Conservation (phyloP, 2,329 filamentous ascomycete genomes). For the Pyrenophora tritici-repentis region DNA sequence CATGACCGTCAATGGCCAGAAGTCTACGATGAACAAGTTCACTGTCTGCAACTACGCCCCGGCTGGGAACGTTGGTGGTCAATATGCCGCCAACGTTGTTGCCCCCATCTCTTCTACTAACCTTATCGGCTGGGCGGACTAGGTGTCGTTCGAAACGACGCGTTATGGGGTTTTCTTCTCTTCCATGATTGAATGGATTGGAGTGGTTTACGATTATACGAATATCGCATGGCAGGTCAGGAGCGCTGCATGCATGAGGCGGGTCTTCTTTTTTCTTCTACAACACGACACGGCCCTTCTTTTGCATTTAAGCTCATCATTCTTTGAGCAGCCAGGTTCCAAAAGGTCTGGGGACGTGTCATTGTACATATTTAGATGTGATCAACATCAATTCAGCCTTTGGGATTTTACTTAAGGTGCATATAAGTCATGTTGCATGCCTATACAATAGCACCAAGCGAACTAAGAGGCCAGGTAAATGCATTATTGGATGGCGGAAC, state of each 20-base stretch:
- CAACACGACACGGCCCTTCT: constrained; percentile 1
- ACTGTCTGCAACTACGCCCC: constrained; percentile 88
- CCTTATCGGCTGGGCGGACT: constrained; percentile 37
- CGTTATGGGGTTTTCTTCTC: not conserved
- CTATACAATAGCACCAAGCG: too few relatives aligned
- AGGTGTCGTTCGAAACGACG: constrained; percentile 17
- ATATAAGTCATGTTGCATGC: too few relatives aligned
- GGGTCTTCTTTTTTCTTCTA: not conserved
- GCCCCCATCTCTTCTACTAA: constrained; percentile 39
- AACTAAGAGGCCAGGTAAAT: too few relatives aligned
- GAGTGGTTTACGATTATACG: not conserved
- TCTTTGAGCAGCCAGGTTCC: constrained; percentile 3
- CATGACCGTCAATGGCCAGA: constrained; percentile 28
- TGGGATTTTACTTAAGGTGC: not conserved
- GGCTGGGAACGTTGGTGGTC: constrained; percentile 63
- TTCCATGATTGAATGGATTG: constrained; percentile 1
- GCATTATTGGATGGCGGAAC: too few relatives aligned
- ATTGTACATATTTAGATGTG: constrained; percentile 7
- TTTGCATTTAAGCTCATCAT: not conserved
- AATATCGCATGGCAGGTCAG: constrained; percentile 1
- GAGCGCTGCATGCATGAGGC: constrained; percentile 1
- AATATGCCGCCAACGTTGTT: constrained; percentile 60
- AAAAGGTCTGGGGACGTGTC: not conserved
- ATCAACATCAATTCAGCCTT: constrained; percentile 1
- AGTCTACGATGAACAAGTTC: constrained; percentile 41